phyloP scores from a whole-genome alignment of 75 land plant genomes.

The Sequoia sempervirens region DNA sequence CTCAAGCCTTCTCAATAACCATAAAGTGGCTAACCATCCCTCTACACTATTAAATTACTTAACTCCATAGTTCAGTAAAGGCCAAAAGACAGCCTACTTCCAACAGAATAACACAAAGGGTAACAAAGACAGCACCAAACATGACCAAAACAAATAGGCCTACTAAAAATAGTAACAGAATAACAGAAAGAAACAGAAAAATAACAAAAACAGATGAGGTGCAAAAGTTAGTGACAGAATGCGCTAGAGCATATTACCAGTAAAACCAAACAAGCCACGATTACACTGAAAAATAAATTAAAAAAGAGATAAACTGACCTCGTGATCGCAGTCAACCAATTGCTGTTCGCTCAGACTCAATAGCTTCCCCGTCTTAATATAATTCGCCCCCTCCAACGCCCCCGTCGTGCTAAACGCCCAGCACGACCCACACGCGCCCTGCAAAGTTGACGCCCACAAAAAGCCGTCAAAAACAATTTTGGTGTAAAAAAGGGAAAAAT shows the following conservation, averaged over 20 bases:
- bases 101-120: too few species aligned
- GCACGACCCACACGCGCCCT: slow-evolving; percentile 92
- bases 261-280: background rate
- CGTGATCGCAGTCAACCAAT: slow-evolving; percentile 91
- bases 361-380: slow-evolving; percentile 68
- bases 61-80: too few species aligned
- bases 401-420: slow-evolving; percentile 94
- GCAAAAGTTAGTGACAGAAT: background rate
- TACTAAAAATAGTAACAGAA: too few species aligned
- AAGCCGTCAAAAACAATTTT: background rate
- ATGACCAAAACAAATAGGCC: too few species aligned
- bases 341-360: slow-evolving; percentile 90
- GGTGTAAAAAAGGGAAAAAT: background rate
- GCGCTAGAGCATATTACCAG: background rate
- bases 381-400: slow-evolving; percentile 87
- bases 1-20: too few species aligned
- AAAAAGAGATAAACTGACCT: slow-evolving; percentile 29
- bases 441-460: background rate
- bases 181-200: too few species aligned
- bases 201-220: too few species aligned
- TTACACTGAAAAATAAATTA: background rate
- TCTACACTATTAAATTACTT: too few species aligned
- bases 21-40: too few species aligned
- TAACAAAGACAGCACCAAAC: too few species aligned
- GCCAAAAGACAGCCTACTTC: too few species aligned